Conservation (phyloP, 768 basidiomycete species). For the Tylopilus subfusipes region DNA sequence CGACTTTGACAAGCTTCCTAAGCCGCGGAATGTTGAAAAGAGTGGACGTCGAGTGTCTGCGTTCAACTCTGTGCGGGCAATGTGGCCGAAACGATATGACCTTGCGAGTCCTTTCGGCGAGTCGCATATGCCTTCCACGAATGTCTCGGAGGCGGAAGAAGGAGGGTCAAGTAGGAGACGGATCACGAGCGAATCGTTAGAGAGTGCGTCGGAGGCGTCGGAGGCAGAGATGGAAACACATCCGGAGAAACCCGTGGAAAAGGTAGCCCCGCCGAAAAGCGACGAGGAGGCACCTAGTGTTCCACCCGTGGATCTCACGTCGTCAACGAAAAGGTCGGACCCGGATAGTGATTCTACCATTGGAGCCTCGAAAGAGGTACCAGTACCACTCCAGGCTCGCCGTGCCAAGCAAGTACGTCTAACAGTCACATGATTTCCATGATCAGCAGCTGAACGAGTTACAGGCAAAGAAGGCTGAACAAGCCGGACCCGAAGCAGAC, state of each 20-base stretch:
- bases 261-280: conserved; percentile 13
- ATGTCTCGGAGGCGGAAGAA: conserved; percentile 74
- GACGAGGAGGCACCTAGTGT: conserved; percentile 15
- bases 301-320: conserved; percentile 9
- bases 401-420: conserved; percentile 27
- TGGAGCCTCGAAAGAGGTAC: conserved; percentile 45
- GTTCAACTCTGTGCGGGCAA: conserved; percentile 66
- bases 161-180: conserved; percentile 42
- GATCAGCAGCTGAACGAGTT: conserved; percentile 8
- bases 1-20: conserved; percentile 84
- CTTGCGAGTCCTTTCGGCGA: conserved; percentile 51
- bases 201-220: conserved; percentile 68
- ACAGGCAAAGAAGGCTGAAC: conserved; percentile 25
- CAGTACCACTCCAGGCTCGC: conserved; percentile 12
- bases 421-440: background rate
- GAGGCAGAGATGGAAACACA: conserved; percentile 52
- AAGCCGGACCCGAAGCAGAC: conserved; percentile 12
- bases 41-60: conserved; percentile 54
- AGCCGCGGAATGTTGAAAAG: conserved; percentile 57
- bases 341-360: conserved; percentile 85
- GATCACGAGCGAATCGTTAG: conserved; percentile 51
- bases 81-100: conserved; percentile 66
- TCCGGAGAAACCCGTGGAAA: conserved; percentile 21
- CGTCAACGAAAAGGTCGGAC: conserved; percentile 46
- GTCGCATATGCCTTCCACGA: conserved; percentile 56